Base-by-base conservation (phyloP, 2,329 filamentous ascomycete genomes). In the Clarireedia hainanense region DNA sequence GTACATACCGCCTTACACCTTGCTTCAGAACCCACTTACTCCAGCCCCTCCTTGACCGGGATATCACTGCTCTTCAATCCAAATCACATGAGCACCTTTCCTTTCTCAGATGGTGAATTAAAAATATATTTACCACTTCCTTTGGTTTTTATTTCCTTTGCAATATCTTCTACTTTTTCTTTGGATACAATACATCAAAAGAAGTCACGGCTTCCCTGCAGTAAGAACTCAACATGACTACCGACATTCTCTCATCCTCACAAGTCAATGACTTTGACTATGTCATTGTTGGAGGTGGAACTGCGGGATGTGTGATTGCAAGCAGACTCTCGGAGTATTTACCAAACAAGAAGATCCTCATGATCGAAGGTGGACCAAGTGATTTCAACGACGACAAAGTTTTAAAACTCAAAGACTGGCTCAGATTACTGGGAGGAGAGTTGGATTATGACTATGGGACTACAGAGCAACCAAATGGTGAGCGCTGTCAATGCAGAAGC, bases 391-490 rank as follows among this genome's bases (percentile, higher is more conserved):
- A 95, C 71, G 86, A 94, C 71, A 83, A 89, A 56, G 91, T 95
- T 47, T 80, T 95, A 50, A 84, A 92, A 65, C 80, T 95, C 64
- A 90, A 90, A 68, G 85, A 95, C 73, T 95, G 91, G 91, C 77
- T 95, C 61, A 83, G 80, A 61, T 77, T 96, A 50, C 82, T 96
- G 27, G 91, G 91, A 61, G 89, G 89, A 67, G 84, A 95, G 68
- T 80, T 95, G 59, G 91, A 96, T 74, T 95, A 92, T 72, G 90
- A 95, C 73, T 95, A 95, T 73, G 82, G 82, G 67, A 95, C 90
- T 42, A 65, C 85, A 48, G 89, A 95, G 74, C 91, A 96, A 76
- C 90, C 90, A 61, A 94, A 83, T 75, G 89, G 90, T 70, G 94
- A 92, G 76, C 90, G 55, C 79, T 86, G 27, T 14, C 43, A 36